Evolutionary conservation across 1,284 basidiomycete genomes (phyloP), one percentile per base, ranked within the genome.

Genomic region (Rhodotorula sp.): DNA sequence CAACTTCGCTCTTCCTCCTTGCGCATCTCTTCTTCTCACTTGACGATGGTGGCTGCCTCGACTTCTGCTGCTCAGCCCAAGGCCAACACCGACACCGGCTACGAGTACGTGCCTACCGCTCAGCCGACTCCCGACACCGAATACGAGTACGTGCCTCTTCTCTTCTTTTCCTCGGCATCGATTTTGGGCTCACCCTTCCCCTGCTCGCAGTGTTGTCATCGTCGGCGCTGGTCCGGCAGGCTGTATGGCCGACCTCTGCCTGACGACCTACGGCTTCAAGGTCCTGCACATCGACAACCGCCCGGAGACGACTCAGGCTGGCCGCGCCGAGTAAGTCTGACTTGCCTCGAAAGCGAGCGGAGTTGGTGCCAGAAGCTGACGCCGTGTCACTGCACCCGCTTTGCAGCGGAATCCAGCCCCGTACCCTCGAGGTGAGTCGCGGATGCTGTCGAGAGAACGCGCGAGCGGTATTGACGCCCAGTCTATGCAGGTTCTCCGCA

Each of bases 251-350:
- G 57, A 62, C n/a, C 54, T 75, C 31, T 76, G 75, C 65, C 64
- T 75, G 46, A 77, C 75, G n/a, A 78, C 77, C 5, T 78, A 70
- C 60, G 76, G 76, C 5, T 67, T 76, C 64, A 75, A 73, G 39
- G 77, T 78, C 23, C 67, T 77, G 23, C 77, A 78, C 69, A 71
- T 77, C 56, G 77, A 69, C 49, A 74, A 83, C 74, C 79, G 82
- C 20, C 78, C 82, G 16, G 78, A 79, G 58, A 80, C 81, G 21
- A 83, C 82, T 6, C 79, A 78, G 31, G 81, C 81, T 4, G 82
- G 82, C 5, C 73, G 82, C 48, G 82, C 82, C 20, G 82, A 83
- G n/a, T 43, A 10, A 43, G 39, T 43, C 10, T 43, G 39, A 43
- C 39, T 43, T 43, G 39, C 39, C 39, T 43, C 12, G 39, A 43